Conservation (phyloP, 106 monocot genomes). For the Dendrobium nobile region DNA sequence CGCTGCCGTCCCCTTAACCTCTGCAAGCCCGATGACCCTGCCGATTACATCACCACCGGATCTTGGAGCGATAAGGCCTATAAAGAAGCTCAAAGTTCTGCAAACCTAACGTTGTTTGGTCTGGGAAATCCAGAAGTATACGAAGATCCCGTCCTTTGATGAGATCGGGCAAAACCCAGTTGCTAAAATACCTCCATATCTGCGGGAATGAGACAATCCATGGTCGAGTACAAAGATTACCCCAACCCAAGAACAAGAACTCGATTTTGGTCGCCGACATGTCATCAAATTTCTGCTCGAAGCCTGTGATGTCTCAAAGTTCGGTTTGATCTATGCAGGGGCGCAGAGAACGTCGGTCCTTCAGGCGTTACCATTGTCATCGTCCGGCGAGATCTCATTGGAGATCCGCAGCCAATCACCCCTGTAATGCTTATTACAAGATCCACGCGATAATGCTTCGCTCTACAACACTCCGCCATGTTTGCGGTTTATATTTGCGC, state of each 20-base stretch:
- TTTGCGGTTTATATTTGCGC: conserved; percentile 82
- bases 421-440: conserved; percentile 98
- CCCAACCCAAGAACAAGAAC: conserved; percentile 32
- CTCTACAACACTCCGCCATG: conserved; percentile 99
- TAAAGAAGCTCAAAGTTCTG: conserved; percentile 85
- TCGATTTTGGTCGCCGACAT: conserved; percentile 82
- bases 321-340: conserved; percentile 89
- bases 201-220: conserved; percentile 98
- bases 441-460: conserved; percentile 64
- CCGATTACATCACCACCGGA: conserved; percentile 83
- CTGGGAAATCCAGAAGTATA: conserved; percentile 86
- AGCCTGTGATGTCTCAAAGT: conserved; percentile 94
- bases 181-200: conserved; percentile 81
- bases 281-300: conserved; percentile 99
- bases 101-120: conserved; percentile 59
- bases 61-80: conserved; percentile 96
- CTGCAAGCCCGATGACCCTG: conserved; percentile 35
- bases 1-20: conserved; percentile 83
- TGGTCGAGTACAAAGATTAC: conserved; percentile 96
- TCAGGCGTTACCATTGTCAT: conserved; percentile 87
- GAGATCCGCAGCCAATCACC: conserved; percentile 64
- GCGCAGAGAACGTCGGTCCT: conserved; percentile 98
- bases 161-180: conserved; percentile 47
- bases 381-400: conserved; percentile 73
- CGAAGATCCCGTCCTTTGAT: conserved; percentile 61